Evolutionary conservation across 768 basidiomycete species (phyloP), one percentile per base, ranked within the genome.

Genomic region (Amanita thiersii): DNA sequence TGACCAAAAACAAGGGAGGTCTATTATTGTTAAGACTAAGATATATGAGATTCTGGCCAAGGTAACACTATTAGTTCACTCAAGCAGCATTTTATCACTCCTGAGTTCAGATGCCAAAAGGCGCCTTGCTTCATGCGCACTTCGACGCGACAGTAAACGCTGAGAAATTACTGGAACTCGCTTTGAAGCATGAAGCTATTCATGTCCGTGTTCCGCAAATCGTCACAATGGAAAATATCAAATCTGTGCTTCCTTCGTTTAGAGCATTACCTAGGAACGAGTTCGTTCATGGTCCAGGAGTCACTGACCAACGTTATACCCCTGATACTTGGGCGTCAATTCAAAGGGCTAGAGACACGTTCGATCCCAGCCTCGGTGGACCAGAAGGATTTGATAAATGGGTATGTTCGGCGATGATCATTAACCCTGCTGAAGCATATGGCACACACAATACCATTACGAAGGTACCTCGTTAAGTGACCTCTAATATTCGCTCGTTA

Each of bases 371-470:
- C 23, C 60, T 85, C 17, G 81, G 78, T 23, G 83, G 82, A 2
- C 65, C 70, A 0, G 66, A 71, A 45, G 81, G 73, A 2, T 87
- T 88, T 43, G 84, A 88, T 56, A 60, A 62, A 38, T 84, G 81
- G 82, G 68, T 79, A 7, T 56, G 73, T 36, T 66, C 63, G 31
- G 59, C 72, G 3, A 63, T 85, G 64, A 77, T 69, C 38, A 84
- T 89, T 50, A 75, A 80, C 54, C 79, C 84, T 7, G 63, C 66
- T 2, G 79, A 86, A 49, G 82, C 83, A 3, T 86, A 87, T 50
- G 65, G 69, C 3, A 86, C 79, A 2, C 79, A 86, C 47, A 83
- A 84, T 39, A 84, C 81, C 3, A 66, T 79, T 7, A 60, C 66
- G 2, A 82, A 84, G 71, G 85, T 77, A 51, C 26, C 15, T 15